A percentile compares a stretch with the other conserved stretches of the same genome.
Conservation (phyloP, 345 rosid genomes). For the Geranium brycei region DNA sequence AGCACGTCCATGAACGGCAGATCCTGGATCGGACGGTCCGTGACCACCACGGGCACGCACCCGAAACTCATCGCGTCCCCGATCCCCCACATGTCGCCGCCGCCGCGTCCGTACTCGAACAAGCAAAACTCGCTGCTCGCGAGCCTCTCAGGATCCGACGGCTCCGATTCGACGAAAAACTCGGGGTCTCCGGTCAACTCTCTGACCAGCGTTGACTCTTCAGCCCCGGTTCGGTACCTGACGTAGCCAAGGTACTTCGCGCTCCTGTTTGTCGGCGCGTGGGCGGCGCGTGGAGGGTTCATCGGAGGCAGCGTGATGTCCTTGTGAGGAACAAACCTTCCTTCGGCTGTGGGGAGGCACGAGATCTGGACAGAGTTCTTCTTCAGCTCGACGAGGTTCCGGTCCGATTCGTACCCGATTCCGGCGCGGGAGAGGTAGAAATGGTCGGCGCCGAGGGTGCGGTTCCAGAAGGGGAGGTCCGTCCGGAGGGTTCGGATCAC, state of each 20-base stretch:
- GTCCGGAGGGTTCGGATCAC: conserved; percentile 19
- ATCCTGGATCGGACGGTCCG: conserved; percentile 48
- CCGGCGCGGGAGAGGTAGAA: conserved; percentile 32
- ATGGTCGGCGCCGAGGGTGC: conserved; percentile 59
- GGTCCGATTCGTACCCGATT: conserved; percentile 26
- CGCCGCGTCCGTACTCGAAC: conserved; percentile 33
- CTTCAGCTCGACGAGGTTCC: conserved; percentile 45
- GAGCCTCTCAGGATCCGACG: conserved; percentile 25
- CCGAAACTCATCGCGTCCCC: conserved; percentile 42
- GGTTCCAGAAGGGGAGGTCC: conserved; percentile 46
- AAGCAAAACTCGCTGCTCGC: conserved; percentile 34
- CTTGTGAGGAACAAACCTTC: conserved; percentile 43
- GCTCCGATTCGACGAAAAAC: conserved; percentile 34
- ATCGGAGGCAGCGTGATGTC: conserved; percentile 41
- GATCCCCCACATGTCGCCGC: conserved; percentile 22
- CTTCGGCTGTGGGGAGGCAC: conserved; percentile 29
- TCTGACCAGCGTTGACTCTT: conserved; percentile 13
- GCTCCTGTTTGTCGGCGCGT: conserved; percentile 7
- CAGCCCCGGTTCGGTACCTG: conserved; percentile 15
- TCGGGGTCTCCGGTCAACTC: conserved; percentile 21
- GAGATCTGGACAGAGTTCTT: conserved; percentile 55
- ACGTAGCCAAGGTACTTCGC: conserved; percentile 20
- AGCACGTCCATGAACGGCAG: conserved; percentile 46
- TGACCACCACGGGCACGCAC: conserved; percentile 42
- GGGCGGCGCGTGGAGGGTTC: conserved; percentile 6